These are phyloP conservation scores for Vigna angularis DNA, from an alignment of 306 rosid species.

Conservation along the genomic window DNA sequence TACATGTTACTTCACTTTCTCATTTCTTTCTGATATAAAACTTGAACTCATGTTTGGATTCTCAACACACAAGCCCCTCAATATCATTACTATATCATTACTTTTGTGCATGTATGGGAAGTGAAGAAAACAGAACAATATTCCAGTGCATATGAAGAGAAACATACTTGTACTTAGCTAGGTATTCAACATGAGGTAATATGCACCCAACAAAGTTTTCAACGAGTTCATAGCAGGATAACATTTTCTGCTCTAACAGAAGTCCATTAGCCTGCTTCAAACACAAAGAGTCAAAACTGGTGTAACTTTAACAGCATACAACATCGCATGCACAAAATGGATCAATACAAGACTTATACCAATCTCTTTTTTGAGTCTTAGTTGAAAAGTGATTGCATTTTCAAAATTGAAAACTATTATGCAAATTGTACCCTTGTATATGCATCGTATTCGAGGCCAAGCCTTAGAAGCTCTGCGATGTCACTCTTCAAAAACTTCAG, in stretches of 20 bases:
- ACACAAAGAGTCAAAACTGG: slow-evolving; percentile 13
- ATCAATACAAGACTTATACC: background rate
- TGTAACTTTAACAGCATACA: background rate
- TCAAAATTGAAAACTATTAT: background rate
- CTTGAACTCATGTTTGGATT: no score
- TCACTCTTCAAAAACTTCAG: slow-evolving; percentile 68
- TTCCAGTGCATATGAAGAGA: slow-evolving; percentile 5
- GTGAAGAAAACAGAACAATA: background rate
- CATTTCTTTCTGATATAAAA: no score
- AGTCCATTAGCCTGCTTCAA: slow-evolving; percentile 64
- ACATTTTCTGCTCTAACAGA: slow-evolving; percentile 65
- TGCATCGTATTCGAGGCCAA: slow-evolving; percentile 64
- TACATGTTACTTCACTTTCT: no score
- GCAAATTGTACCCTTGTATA: slow-evolving; percentile 65
- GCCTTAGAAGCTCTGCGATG: slow-evolving; percentile 67
- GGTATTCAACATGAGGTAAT: slow-evolving; percentile 57
- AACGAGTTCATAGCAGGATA: slow-evolving; percentile 60
- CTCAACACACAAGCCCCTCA: background rate
- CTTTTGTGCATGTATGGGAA: background rate
- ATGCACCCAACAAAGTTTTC: slow-evolving; percentile 61
- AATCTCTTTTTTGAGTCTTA: background rate
- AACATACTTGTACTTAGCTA: slow-evolving; percentile 66
- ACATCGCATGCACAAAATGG: background rate
- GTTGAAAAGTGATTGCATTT: background rate
- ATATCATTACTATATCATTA: background rate